These are phyloP conservation scores for Euphorbia schlechtendalii DNA, from an alignment of 441 rosid species.

Conservation along the genomic window DNA sequence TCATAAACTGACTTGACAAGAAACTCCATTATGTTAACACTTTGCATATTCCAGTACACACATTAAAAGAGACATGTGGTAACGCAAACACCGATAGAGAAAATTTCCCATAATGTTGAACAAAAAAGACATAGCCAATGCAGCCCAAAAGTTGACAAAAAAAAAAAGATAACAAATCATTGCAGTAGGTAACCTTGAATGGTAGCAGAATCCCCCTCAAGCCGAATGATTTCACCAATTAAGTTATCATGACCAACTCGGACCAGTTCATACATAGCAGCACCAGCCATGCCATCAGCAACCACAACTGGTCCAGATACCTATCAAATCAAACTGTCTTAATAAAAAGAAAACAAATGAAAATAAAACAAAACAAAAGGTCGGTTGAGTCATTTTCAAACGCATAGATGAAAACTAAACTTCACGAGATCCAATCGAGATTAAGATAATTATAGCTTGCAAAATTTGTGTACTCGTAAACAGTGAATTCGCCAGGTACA, in stretches of 20 bases:
- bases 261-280: conserved; percentile 98
- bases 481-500: background rate
- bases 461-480: background rate
- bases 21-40: background rate
- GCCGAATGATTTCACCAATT: conserved; percentile 92
- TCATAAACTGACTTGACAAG: conserved; percentile 62
- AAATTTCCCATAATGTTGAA: background rate
- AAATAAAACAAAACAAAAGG: background rate
- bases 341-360: background rate
- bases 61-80: background rate
- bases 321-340: conserved; percentile 29
- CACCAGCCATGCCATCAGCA: conserved; percentile 99
- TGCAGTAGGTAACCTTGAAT: conserved; percentile 62
- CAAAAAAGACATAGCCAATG: background rate
- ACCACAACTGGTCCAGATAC: conserved; percentile 97
- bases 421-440: background rate
- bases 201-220: conserved; percentile 97
- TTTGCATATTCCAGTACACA: background rate
- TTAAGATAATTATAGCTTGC: background rate
- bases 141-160: background rate
- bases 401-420: background rate
- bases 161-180: background rate
- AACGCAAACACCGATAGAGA: background rate
- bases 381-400: background rate
- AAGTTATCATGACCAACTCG: conserved; percentile 96